Percentiles rank a stretch among this genome's conserved stretches.
Conservation (phyloP, 2,329 filamentous ascomycete species). For the Graphiopsis chlorocephala region DNA sequence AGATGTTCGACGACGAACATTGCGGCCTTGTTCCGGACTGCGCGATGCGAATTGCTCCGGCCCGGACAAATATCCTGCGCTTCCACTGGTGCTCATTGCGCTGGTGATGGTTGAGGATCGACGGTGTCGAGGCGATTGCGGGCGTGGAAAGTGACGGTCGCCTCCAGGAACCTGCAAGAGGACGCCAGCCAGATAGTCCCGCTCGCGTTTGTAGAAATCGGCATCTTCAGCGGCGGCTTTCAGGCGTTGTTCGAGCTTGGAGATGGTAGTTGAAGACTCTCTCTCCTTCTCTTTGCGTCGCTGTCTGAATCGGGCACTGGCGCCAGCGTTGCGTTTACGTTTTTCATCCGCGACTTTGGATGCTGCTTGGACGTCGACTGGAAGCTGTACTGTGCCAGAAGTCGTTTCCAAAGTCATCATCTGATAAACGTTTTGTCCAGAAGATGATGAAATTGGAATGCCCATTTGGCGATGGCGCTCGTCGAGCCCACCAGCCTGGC, state of each 20-base stretch:
- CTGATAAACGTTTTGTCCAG: constrained; percentile 48
- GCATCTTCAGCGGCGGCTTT: constrained; percentile 66
- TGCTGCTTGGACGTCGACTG: constrained; percentile 76
- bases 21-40: constrained; percentile 29
- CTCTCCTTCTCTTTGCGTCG: constrained; percentile 79
- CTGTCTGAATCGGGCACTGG: constrained; percentile 77
- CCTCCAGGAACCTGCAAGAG: constrained; percentile 58
- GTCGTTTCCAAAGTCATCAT: constrained; percentile 54
- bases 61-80: constrained; percentile 22
- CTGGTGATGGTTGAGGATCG: constrained; percentile 21
- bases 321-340: constrained; percentile 77
- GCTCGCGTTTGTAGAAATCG: constrained; percentile 71
- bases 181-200: constrained; percentile 68
- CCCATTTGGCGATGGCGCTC: constrained; percentile 36
- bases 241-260: constrained; percentile 65
- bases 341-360: constrained; percentile 84
- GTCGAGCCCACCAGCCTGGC: constrained; percentile 4
- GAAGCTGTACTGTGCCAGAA: constrained; percentile 57
- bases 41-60: constrained; percentile 23
- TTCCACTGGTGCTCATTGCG: constrained; percentile 11
- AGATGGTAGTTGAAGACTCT: constrained; percentile 66
- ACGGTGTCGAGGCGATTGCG: constrained; percentile 41
- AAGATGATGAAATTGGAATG: constrained; percentile 46
- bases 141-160: constrained; percentile 45
- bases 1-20: constrained; percentile 29